phyloP scores from a whole-genome alignment of 164 flowering plant genomes.

The Tinospora cordifolia region DNA sequence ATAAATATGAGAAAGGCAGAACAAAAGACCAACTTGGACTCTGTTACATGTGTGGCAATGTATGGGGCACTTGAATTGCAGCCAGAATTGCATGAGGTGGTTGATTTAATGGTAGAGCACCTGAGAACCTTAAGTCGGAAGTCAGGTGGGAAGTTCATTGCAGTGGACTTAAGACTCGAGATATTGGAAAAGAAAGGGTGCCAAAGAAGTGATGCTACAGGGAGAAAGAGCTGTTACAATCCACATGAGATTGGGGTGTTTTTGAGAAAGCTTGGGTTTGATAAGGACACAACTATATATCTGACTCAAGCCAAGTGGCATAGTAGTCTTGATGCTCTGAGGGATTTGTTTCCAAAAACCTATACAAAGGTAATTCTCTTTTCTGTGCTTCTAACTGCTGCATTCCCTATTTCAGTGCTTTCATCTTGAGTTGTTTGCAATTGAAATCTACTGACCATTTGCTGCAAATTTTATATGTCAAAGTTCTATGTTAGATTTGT shows the following conservation, averaged over 20 bases:
- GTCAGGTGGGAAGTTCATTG: slow-evolving; percentile 64
- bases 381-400: no score
- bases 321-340: slow-evolving; percentile 58
- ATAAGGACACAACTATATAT: slow-evolving; percentile 62
- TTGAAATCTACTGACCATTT: no score
- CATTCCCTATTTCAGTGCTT: no score
- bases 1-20: slow-evolving; percentile 62
- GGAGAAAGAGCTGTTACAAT: slow-evolving; percentile 55
- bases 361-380: slow-evolving; percentile 91
- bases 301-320: slow-evolving; percentile 81
- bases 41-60: slow-evolving; percentile 74
- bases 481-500: no score
- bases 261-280: slow-evolving; percentile 62
- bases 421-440: no score
- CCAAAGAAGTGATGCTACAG: slow-evolving; percentile 31
- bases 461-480: no score
- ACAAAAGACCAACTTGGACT: slow-evolving; percentile 34
- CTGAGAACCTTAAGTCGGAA: slow-evolving; percentile 60
- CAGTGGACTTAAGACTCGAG: slow-evolving; percentile 82
- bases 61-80: slow-evolving; percentile 69
- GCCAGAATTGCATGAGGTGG: slow-evolving; percentile 67
- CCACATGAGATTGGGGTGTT: slow-evolving; percentile 65
- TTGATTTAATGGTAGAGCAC: slow-evolving; percentile 71
- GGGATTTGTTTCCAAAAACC: slow-evolving; percentile 72
- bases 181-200: slow-evolving; percentile 70